phyloP scores from a whole-genome alignment of 176 grass and related monocot genomes.

The Coix lacrymajobi region DNA sequence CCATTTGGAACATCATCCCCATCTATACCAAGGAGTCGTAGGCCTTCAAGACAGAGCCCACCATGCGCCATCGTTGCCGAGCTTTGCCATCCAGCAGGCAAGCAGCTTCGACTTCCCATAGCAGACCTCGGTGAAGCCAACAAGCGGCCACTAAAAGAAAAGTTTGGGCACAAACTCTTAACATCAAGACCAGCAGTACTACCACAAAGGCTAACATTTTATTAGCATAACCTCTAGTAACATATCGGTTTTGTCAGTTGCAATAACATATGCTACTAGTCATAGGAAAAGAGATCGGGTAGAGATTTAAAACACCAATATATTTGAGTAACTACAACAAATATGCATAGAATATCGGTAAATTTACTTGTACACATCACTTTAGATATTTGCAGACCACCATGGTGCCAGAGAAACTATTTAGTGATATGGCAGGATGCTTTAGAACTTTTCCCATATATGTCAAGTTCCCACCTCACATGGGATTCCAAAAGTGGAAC shows the following conservation, averaged over 20 bases:
- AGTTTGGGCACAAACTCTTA: background rate
- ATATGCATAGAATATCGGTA: conserved; percentile 1
- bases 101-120: too few species aligned
- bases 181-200: background rate
- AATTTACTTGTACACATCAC: conserved; percentile 4
- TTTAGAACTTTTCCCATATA: conserved; percentile 36
- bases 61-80: too few species aligned
- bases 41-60: too few species aligned
- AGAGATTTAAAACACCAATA: background rate
- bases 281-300: background rate
- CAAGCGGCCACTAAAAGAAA: too few species aligned
- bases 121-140: too few species aligned
- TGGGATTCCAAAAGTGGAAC: conserved; percentile 16
- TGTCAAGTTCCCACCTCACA: conserved; percentile 26
- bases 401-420: conserved; percentile 25
- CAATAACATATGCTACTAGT: background rate
- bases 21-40: too few species aligned
- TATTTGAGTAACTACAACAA: background rate
- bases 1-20: too few species aligned
- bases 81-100: too few species aligned
- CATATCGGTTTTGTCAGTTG: background rate
- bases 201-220: background rate
- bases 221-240: background rate
- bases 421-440: conserved; percentile 20
- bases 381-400: conserved; percentile 24